Evolutionary conservation across 495 filamentous ascomycete species (phyloP).

Genomic region (Xylaria cubensis): DNA sequence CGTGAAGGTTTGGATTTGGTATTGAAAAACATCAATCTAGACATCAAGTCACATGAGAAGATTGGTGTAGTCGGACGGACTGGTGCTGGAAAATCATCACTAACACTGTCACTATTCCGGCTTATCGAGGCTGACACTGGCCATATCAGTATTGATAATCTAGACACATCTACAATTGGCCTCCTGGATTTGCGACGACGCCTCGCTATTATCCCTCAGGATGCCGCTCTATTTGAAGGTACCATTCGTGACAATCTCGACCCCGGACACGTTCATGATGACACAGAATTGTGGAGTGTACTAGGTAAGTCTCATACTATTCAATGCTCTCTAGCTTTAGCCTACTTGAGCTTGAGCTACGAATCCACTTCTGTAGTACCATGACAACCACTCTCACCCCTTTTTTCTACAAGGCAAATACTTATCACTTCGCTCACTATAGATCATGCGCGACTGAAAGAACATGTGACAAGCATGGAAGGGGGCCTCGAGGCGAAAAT

Average conservation of each 20-base stretch:
- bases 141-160: slow-evolving; percentile 82
- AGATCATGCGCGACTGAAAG: slow-evolving; percentile 94
- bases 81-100: slow-evolving; percentile 93
- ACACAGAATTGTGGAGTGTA: slow-evolving; percentile 97
- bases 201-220: slow-evolving; percentile 97
- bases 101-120: slow-evolving; percentile 92
- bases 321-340: slow-evolving; percentile 14
- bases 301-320: slow-evolving; percentile 67
- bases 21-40: slow-evolving; percentile 87
- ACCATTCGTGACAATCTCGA: slow-evolving; percentile 96
- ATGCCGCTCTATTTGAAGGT: slow-evolving; percentile 96
- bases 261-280: slow-evolving; percentile 92
- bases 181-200: slow-evolving; percentile 86
- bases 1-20: slow-evolving; percentile 87
- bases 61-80: slow-evolving; percentile 97
- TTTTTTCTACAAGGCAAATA: neutral
- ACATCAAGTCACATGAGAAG: slow-evolving; percentile 96
- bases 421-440: slow-evolving; percentile 35
- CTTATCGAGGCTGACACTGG: slow-evolving; percentile 89
- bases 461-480: slow-evolving; percentile 86
- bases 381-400: neutral
- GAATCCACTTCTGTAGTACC: neutral
- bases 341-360: slow-evolving; percentile 29
- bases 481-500: slow-evolving; percentile 89
- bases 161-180: slow-evolving; percentile 91